Percentiles rank a stretch among this genome's conserved stretches.
Evolutionary conservation across 1,139 yeast genomes (phyloP).

Genomic region (Barnettozyma hawaiiensis): DNA sequence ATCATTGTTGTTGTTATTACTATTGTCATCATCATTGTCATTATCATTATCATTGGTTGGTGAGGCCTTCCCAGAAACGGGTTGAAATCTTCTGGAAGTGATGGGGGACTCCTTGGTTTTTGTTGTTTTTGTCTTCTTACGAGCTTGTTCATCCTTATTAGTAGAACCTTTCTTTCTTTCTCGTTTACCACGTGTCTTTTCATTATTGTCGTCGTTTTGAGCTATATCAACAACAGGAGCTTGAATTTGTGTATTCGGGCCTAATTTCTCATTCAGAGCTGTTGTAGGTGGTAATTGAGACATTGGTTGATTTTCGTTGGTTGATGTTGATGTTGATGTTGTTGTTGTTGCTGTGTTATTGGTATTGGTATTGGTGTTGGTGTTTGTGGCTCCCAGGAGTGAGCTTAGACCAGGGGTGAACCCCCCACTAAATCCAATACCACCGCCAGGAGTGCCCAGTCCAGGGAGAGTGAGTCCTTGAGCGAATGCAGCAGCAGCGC

Average conservation of each 20-base stretch:
- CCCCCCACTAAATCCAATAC: conserved; percentile 24
- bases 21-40: conserved; percentile 26
- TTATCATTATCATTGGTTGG: conserved; percentile 24
- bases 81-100: conserved; percentile 9
- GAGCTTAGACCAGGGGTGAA: conserved; percentile 42
- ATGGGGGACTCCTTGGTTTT: conserved; percentile 3
- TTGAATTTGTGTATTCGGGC: not conserved
- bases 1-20: conserved; percentile 11
- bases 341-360: no score
- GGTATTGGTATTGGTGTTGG: no score
- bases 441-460: conserved; percentile 41
- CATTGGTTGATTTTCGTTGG: conserved; percentile 6
- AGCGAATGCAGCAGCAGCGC: conserved; percentile 13
- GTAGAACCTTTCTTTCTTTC: conserved; percentile 13
- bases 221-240: not conserved
- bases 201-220: conserved; percentile 5
- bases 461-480: conserved; percentile 35
- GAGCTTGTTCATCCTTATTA: conserved; percentile 10
- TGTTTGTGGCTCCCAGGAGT: conserved; percentile 33
- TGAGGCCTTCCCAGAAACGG: conserved; percentile 5
- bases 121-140: conserved; percentile 4
- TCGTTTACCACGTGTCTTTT: conserved; percentile 6
- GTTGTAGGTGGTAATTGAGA: not conserved
- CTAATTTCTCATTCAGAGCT: not conserved
- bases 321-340: no score